Evolutionary conservation across 768 basidiomycete genomes (phyloP).

Genomic region (Tulasnella sp.): DNA sequence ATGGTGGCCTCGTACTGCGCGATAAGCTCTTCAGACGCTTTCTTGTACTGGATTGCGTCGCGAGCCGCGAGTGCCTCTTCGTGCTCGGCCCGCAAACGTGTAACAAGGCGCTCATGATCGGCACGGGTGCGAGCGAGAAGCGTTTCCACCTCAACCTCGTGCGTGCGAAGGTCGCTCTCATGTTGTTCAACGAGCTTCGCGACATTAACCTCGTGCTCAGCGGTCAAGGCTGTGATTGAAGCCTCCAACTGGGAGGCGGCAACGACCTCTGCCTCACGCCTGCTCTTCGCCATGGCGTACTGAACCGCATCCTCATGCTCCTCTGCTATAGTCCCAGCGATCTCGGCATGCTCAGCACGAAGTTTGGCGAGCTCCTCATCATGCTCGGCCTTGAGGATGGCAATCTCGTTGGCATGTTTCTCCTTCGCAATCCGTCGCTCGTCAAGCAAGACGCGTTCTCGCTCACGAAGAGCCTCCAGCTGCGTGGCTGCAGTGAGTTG

Average conservation of each 20-base stretch:
- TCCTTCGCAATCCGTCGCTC: slow-evolving; percentile 26
- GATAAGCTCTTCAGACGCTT: not conserved
- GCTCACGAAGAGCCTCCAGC: slow-evolving; percentile 45
- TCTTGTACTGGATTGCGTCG: slow-evolving; percentile 19
- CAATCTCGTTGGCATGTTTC: slow-evolving; percentile 30
- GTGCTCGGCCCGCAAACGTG: slow-evolving; percentile 34
- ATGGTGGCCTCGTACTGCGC: slow-evolving; percentile 1
- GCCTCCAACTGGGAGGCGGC: slow-evolving; percentile 9
- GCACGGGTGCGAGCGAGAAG: slow-evolving; percentile 9
- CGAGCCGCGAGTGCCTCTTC: slow-evolving; percentile 34
- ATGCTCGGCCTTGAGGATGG: slow-evolving; percentile 37
- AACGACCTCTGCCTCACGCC: slow-evolving; percentile 11
- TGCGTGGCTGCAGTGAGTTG: slow-evolving; percentile 41
- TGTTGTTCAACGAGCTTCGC: slow-evolving; percentile 22
- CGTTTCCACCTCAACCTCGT: slow-evolving; percentile 14
- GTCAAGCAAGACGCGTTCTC: slow-evolving; percentile 40
- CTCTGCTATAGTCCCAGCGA: slow-evolving; percentile 26
- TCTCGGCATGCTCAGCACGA: slow-evolving; percentile 18
- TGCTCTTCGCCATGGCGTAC: slow-evolving; percentile 8
- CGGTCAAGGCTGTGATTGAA: not conserved
- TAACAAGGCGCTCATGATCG: slow-evolving; percentile 9
- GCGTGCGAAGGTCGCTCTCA: slow-evolving; percentile 22
- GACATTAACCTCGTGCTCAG: slow-evolving; percentile 6
- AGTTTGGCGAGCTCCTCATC: slow-evolving; percentile 21
- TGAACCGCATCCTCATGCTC: slow-evolving; percentile 29